phyloP scores from a whole-genome alignment of 495 filamentous ascomycete species.

The Saxophila tyrrhenica region DNA sequence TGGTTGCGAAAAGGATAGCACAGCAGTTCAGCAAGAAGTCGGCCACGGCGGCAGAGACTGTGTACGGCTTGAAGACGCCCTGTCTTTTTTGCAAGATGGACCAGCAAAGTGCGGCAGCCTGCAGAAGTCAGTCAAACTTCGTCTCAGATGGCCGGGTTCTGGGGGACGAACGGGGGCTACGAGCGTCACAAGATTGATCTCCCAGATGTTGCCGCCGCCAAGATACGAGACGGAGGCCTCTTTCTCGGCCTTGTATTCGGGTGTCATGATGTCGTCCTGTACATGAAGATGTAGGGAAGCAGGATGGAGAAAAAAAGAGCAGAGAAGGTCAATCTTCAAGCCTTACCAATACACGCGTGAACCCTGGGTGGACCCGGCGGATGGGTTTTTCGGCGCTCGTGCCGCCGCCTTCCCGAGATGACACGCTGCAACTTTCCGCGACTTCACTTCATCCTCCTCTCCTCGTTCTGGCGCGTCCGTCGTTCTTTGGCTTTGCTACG shows the following conservation, averaged over 20 bases:
- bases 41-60: constrained; percentile 49
- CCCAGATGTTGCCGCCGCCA: constrained; percentile 67
- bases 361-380: too few relatives aligned
- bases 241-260: constrained; percentile 76
- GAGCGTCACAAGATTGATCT: constrained; percentile 76
- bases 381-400: neutral
- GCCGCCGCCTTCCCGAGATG: neutral
- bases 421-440: neutral
- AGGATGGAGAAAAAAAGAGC: neutral
- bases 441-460: neutral
- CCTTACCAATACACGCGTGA: neutral
- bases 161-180: constrained; percentile 63
- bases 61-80: constrained; percentile 70
- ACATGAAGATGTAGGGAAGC: neutral
- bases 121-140: neutral
- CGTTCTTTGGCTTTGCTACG: too few relatives aligned
- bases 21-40: constrained; percentile 83
- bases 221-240: constrained; percentile 92
- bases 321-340: neutral
- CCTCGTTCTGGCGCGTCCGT: neutral
- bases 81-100: constrained; percentile 80
- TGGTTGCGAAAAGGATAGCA: constrained; percentile 71
- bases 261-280: constrained; percentile 36
- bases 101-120: constrained; percentile 80
- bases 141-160: neutral